Evolutionary conservation across 805 yeast genomes (phyloP).

Genomic region (Wickerhamiella kazuoi): DNA sequence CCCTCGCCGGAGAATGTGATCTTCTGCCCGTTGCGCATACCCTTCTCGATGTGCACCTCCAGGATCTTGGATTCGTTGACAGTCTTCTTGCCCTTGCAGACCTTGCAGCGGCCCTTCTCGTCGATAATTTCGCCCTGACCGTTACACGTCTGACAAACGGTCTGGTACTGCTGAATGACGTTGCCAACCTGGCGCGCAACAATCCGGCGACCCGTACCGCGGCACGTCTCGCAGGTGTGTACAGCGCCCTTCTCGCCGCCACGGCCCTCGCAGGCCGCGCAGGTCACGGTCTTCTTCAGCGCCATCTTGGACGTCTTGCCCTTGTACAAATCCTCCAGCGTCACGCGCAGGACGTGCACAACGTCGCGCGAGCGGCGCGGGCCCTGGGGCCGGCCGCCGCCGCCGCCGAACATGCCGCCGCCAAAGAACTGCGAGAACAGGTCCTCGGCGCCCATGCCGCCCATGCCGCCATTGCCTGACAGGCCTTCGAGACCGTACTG

Average conservation of each 20-base stretch:
- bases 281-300: constrained; percentile 73
- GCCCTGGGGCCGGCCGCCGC: constrained; percentile 52
- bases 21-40: constrained; percentile 90
- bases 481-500: constrained; percentile 84
- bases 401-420: constrained; percentile 27
- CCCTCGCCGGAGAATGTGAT: constrained; percentile 89
- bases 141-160: constrained; percentile 77
- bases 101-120: constrained; percentile 72
- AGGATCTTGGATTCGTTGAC: constrained; percentile 75
- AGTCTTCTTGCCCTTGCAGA: constrained; percentile 80
- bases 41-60: constrained; percentile 89
- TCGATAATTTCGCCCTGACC: constrained; percentile 84
- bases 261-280: constrained; percentile 78
- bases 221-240: constrained; percentile 70
- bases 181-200: constrained; percentile 98
- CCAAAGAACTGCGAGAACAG: constrained; percentile 74
- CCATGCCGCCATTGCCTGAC: constrained; percentile 54
- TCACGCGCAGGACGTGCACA: constrained; percentile 67
- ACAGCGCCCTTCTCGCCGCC: constrained; percentile 93
- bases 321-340: constrained; percentile 39
- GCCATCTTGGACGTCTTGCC: constrained; percentile 87
- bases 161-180: constrained; percentile 95
- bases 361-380: constrained; percentile 85
- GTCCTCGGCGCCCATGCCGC: constrained; percentile 55
- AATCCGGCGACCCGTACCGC: constrained; percentile 80